Base-by-base conservation (phyloP, 1,139 yeast genomes). In the Waltiozyma sp. region DNA sequence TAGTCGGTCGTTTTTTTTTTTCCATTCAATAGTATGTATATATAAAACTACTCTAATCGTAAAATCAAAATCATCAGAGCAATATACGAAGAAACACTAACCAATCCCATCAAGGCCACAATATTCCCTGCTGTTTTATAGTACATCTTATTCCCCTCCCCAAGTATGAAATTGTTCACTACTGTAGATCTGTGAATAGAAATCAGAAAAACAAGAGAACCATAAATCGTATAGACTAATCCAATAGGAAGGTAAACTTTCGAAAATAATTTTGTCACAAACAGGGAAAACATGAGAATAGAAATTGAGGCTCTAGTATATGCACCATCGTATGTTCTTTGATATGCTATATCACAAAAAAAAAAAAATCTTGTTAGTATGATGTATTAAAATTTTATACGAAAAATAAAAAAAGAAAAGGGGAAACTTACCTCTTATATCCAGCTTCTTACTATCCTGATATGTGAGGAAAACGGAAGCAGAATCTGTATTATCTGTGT, bases 241-340 rank as follows among this genome's bases (percentile, higher is more conserved):
- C 53, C 56, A 1, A 54, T 41, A 7, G 58, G 53, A 0, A 54
- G 37, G 37, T 53, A 54, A 35, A 47, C 49, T 5, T 40, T 44
- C 0, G 51, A 38, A 41, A 55, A 55, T 5, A 54, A 38, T 31
- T 50, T 53, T 1, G 57, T 50, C 6, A 55, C 44, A 40, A 53
- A 23, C 1, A 55, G 40, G 3, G 55, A 50, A 36, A 55, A 52
- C 16, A 53, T 44, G 38, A 55, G 26, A 1, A 48, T 44, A 2
- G 56, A 53, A 2, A 55, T 49, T 6, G 56, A 47, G 1, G 52
- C 56, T 18, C 58, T 39, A 16, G 45, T 49, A 34, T 55, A 55
- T 2, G 57, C 52, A 0, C 57, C 59, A 35, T 52, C 57, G 39
- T 55, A 55, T 1, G 57, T 55, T 38, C 59, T 40, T 44, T 51